Evolutionary conservation across 73 alveolate genomes (phyloP), one percentile per base, ranked within the genome.

Genomic region (Blepharisma japonicum): DNA sequence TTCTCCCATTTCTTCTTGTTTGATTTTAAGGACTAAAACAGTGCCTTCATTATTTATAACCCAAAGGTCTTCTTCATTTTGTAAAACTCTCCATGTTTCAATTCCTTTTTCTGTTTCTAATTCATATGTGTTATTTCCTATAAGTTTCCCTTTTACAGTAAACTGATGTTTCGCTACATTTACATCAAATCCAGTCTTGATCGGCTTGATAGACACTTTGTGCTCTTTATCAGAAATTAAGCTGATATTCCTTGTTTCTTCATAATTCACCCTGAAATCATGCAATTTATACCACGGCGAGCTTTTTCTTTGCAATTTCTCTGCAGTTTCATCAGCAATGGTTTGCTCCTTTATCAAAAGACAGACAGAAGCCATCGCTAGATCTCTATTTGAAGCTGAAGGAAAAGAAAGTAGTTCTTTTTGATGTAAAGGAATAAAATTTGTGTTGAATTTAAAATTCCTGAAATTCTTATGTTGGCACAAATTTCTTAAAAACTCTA

Each of bases 401-500:
- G 38, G 61, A 50, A 39, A 72, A 70, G 81, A 76, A 27, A 84
- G 77, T 25, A 87, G 81, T n/a, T 8, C 81, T 6, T 79, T 74
- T 68, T 85, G 56, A 47, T 87, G 79, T 18, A 45, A 48, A 4
- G 56, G 92, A 78, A 92, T 92, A 77, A 92, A 92, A 9, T 86
- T 82, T 8, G 98, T 92, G 68, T 90, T 92, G 82, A 81, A 92
- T 20, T 79, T 87, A 18, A 87, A 79, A 21, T 68, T 78, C 23
- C 55, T 32, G 86, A 90, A 92, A n/a, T 87, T 86, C 48, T 83
- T 71, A 61, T 92, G 85, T 54, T 81, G 47, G 50, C 85, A 84
- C 51, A 88, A 85, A 48, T 83, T 70, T 84, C 84, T 86, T 79
- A 92, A 55, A 85, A 92, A 92, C 55, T 85, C 68, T 39, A 92